Evolutionary conservation across 352 stramenopile genomes (phyloP), one percentile per base, ranked within the genome.

Genomic region (Phytophthora capsici): DNA sequence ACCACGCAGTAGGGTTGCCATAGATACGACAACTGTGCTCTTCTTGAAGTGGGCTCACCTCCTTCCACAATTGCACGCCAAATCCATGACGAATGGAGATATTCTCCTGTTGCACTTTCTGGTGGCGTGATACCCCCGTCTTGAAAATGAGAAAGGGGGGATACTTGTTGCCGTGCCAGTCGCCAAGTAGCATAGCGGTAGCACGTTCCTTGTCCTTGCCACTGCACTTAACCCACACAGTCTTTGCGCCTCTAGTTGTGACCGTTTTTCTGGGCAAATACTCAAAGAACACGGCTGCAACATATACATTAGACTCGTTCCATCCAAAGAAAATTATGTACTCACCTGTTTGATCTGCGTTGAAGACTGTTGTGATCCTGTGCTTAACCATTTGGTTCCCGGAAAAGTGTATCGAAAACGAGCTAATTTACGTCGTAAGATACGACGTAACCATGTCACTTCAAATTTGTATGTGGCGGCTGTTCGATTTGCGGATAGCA

Each of bases 271-370:
- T 8, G 0, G 43, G 22, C 4, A 49, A 8, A 34, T 49, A 49
- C 13, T 34, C 22, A 13, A 49, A 49, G 19, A 49, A 49, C 10
- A 49, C 43, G 10, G 43, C 43, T 34, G 13, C 3, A 19, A 43
- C 9, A 19, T 19, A 38, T 16, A 38, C 4, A 10, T 38, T 16
- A 38, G 4, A 17, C 3, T 12, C 9, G 32, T 28, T 17, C 9
- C 32, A 14, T 4, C 4, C 6, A 3, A 17, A n/a, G 4, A 38
- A 16, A 12, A 6, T 5, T 17, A 7, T 8, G 14, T 54, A n/a
- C n/a, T n/a, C n/a, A 63, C 32, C 44, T 10, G 44, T 63, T 48
- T 63, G 54, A 19, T 63, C 54, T 3, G 32, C 41, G 32, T 57
- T 57, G n/a, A 16, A 59, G 4, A 48, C 37, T 7, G n/a, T 36